Percentiles rank a stretch among this genome's conserved stretches.
These are phyloP conservation scores for Zymoseptoria passerinii DNA, from an alignment of 2,329 filamentous ascomycete species.

Conservation along the genomic window DNA sequence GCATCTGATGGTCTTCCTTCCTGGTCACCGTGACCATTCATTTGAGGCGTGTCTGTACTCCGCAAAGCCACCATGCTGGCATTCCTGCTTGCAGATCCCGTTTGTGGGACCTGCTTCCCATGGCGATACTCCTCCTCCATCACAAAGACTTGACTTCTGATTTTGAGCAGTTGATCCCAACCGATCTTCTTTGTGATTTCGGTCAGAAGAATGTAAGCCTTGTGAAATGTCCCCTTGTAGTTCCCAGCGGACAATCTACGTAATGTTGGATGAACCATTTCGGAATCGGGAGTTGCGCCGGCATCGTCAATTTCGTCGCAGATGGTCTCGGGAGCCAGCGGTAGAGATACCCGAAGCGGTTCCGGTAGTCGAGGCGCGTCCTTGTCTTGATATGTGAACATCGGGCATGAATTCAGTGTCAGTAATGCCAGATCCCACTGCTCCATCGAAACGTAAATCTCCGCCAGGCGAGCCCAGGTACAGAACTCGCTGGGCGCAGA, in stretches of 20 bases:
- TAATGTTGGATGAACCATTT: conserved; percentile 80
- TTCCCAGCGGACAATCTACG: conserved; percentile 76
- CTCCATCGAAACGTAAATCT: conserved; percentile 88
- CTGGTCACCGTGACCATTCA: conserved; percentile 35
- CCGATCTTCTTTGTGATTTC: conserved; percentile 95
- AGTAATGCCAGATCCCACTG: conserved; percentile 94
- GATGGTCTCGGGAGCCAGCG: conserved; percentile 77
- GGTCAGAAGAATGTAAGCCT: conserved; percentile 87
- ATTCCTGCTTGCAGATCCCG: conserved; percentile 52
- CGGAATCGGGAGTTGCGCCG: conserved; percentile 64
- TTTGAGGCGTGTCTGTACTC: conserved; percentile 52
- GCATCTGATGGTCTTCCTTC: conserved; percentile 28
- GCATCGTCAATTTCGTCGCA: conserved; percentile 96
- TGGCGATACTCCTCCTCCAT: conserved; percentile 98
- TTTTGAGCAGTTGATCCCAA: conserved; percentile 92
- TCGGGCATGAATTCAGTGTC: conserved; percentile 95
- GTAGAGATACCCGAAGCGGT: conserved; percentile 77
- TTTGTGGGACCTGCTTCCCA: conserved; percentile 57
- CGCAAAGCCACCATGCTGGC: conserved; percentile 72
- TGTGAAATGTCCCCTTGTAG: conserved; percentile 92
- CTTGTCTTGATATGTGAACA: conserved; percentile 99
- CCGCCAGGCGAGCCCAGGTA: conserved; percentile 87
- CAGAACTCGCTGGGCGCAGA: conserved; percentile 95
- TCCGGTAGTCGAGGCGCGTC: conserved; percentile 92
- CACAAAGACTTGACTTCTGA: conserved; percentile 93